A percentile compares a stretch with the other conserved stretches of the same genome.
Conservation (phyloP, 345 rosid genomes). For the Pugionium dolabratum region DNA sequence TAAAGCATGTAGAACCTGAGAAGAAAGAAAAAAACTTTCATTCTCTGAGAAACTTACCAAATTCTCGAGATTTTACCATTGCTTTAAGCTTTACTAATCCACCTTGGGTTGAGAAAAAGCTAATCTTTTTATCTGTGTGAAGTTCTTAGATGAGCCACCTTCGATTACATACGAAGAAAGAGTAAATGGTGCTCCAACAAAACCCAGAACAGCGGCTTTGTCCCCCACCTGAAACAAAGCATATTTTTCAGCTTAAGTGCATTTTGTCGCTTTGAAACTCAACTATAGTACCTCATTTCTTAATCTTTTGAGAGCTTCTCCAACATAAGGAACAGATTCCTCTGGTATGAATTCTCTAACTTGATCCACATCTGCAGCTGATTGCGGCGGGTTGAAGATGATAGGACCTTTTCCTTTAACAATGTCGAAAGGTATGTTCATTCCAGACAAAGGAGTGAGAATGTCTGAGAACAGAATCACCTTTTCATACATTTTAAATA, state of each 20-base stretch:
- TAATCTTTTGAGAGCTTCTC: constrained; percentile 85
- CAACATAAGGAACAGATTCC: constrained; percentile 92
- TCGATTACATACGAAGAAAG: constrained; percentile 94
- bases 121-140: constrained; percentile 72
- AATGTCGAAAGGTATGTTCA: constrained; percentile 98
- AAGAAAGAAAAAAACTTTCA: constrained; percentile 2
- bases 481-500: constrained; percentile 37
- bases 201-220: constrained; percentile 86
- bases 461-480: constrained; percentile 97
- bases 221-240: constrained; percentile 61
- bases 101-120: constrained; percentile 96
- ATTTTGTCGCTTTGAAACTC: not conserved
- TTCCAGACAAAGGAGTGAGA: constrained; percentile 95
- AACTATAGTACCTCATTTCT: constrained; percentile 66
- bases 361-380: constrained; percentile 67
- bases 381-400: constrained; percentile 73
- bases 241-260: constrained; percentile 20
- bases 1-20: constrained; percentile 79
- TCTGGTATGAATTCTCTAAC: constrained; percentile 83
- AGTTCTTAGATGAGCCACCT: constrained; percentile 97
- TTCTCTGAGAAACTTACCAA: not conserved
- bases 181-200: constrained; percentile 99
- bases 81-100: not conserved
- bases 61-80: no score
- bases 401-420: constrained; percentile 95